Percentiles rank a stretch among this genome's conserved stretches.
Evolutionary conservation across 2,329 filamentous ascomycete genomes (phyloP).

Genomic region (Scedosporium boydii): DNA sequence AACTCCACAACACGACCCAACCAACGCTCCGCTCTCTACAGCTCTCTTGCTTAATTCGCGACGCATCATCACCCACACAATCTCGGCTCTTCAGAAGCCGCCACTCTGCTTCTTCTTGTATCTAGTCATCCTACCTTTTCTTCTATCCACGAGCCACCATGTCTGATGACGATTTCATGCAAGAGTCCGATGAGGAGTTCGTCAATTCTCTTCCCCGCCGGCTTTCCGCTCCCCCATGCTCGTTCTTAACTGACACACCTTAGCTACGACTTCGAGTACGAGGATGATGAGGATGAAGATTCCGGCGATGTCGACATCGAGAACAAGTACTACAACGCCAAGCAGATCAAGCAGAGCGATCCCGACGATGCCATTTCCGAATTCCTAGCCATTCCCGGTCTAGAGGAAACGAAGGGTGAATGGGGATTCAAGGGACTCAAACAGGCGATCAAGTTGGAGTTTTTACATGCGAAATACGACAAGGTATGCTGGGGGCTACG

Average conservation of each 20-base stretch:
- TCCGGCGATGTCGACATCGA: constrained; percentile 88
- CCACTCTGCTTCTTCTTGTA: too few relatives aligned
- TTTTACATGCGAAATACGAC: constrained; percentile 80
- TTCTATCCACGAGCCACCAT: constrained; percentile 20
- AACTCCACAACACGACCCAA: not conserved
- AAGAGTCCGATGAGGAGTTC: constrained; percentile 38
- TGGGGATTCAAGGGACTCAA: constrained; percentile 99
- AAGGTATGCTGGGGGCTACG: constrained; percentile 41
- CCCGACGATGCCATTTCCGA: constrained; percentile 84
- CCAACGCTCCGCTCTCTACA: not conserved
- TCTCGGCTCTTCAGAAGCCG: too few relatives aligned
- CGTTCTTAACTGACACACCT: not conserved
- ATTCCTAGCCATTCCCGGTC: constrained; percentile 75
- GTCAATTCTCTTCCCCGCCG: constrained; percentile 12
- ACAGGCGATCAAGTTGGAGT: constrained; percentile 95
- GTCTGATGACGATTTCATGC: constrained; percentile 43
- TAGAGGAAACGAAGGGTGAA: constrained; percentile 89
- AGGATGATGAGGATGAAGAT: constrained; percentile 83
- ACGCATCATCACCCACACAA: too few relatives aligned
- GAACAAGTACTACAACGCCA: constrained; percentile 99
- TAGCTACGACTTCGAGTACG: constrained; percentile 93
- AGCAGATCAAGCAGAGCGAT: constrained; percentile 83
- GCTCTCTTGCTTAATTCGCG: too few relatives aligned
- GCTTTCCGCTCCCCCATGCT: not conserved
- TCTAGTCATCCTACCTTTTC: too few relatives aligned